Percentiles rank a stretch among this genome's conserved stretches.
Conservation (phyloP, 106 monocot genomes). For the Platanthera zijinensis region DNA sequence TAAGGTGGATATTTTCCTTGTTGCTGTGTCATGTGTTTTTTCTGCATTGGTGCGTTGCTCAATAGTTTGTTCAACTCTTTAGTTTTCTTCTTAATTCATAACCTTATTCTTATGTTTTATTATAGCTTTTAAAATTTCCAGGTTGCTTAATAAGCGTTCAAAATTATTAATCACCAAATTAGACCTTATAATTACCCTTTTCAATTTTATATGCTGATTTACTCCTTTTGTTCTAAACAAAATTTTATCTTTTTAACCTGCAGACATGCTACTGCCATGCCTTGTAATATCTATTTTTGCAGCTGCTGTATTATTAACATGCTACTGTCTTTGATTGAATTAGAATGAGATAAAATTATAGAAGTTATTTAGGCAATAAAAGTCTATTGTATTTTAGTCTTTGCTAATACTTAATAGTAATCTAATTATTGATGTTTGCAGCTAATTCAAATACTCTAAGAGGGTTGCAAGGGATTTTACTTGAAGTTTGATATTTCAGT, state of each 20-base stretch:
- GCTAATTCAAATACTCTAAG: no score
- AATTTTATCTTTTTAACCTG: neutral
- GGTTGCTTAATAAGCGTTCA: neutral
- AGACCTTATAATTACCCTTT: neutral
- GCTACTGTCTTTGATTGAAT: constrained; percentile 7
- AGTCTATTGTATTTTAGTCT: no score
- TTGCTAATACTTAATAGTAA: no score
- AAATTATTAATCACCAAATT: neutral
- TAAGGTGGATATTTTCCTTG: neutral
- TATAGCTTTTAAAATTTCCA: neutral
- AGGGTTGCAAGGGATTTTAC: no score
- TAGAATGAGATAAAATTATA: no score
- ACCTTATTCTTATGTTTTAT: neutral
- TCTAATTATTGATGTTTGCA: no score
- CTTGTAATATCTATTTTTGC: constrained; percentile 9
- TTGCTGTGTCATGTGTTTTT: neutral
- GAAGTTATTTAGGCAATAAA: no score
- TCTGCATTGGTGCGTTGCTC: neutral
- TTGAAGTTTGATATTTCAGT: no score
- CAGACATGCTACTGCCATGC: constrained; percentile 14
- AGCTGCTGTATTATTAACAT: neutral
- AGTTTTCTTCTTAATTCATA: neutral
- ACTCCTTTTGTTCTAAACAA: neutral
- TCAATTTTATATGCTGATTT: neutral
- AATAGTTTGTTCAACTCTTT: neutral